Base-by-base conservation (phyloP, 192 early-diverging fungal genomes). In the Coemansia sp. region DNA sequence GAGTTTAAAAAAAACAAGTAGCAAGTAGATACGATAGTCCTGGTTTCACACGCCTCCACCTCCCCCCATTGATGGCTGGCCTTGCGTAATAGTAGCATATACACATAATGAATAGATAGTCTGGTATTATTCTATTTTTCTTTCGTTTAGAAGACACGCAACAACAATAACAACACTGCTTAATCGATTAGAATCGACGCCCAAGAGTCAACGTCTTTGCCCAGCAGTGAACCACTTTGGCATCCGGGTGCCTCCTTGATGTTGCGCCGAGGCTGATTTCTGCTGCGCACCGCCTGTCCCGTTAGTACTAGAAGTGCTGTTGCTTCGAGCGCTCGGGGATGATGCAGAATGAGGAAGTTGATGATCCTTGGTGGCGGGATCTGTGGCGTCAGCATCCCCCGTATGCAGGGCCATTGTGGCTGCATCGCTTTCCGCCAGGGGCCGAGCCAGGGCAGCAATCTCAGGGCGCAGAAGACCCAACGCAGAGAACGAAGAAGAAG, bases 191-290 rank as follows among this genome's bases (percentile, higher is more conserved):
- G 7, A 23, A 37, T 59, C 7, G 15, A 61, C 32, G 4, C 4
- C 32, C 2, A 1, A 18, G 18, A 65, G 32, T 18, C 61, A 68
- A 39, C 68, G 74, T 16, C 53, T 64, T 50, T 76, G 70, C 5
- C 79, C 79, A 61, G 79, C 79, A 21, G 68, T 26, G 39, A 82
- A 76, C 79, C 79, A 82, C 48, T 82, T 82, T 26, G 79, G 79
- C 74, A 82, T 73, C 39, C 50, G 52, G 1, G 61, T 45, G 49
- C 45, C 23, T 44, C 45, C 23, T 44, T 65, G 47, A 11, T 48
- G 47, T 48, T 11, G n/a, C 5, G 47, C 11, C 47, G 47, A 48
- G 11, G 47, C 11, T 48, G 47, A 48, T 48, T 11, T 48, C 37
- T 60, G 23, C 13, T 64, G 45, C 19, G 42, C 40, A 16, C 49